Percentiles rank a stretch among this genome's conserved stretches.
Conservation (phyloP, 495 filamentous ascomycete genomes). For the Penicillium roqueforti region DNA sequence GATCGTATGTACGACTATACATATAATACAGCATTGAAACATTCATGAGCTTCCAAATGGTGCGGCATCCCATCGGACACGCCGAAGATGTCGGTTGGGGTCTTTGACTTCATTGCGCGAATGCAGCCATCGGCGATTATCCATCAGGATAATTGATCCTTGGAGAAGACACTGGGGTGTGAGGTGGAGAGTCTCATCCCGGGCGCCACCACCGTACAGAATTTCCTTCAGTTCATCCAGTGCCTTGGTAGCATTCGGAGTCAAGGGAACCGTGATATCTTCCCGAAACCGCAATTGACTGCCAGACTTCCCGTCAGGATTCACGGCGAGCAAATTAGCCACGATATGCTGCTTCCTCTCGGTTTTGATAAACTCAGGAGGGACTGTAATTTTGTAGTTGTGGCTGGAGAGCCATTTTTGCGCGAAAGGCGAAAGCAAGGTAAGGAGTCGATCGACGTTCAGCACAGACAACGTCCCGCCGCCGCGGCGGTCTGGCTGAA, state of each 20-base stretch:
- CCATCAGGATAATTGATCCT: constrained; percentile 32
- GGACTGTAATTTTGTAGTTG: constrained; percentile 29
- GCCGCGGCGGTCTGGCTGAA: no score
- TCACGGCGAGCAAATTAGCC: constrained; percentile 18
- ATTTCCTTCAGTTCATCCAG: constrained; percentile 24
- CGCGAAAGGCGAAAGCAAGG: constrained; percentile 18
- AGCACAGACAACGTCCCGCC: no score
- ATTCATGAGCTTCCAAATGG: constrained; percentile 7
- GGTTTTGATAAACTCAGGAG: not conserved
- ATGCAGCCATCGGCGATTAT: constrained; percentile 40
- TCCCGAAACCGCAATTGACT: constrained; percentile 27
- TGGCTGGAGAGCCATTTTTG: constrained; percentile 14
- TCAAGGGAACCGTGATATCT: constrained; percentile 28
- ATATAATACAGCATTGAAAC: not conserved
- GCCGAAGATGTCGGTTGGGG: constrained; percentile 30
- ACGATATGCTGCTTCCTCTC: constrained; percentile 12
- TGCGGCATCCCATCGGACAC: constrained; percentile 34
- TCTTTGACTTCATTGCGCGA: constrained; percentile 34
- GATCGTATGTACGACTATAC: no score
- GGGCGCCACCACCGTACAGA: not conserved
- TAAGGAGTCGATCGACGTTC: constrained; percentile 9
- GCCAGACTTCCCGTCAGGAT: not conserved
- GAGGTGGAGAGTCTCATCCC: constrained; percentile 16
- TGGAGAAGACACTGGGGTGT: constrained; percentile 19
- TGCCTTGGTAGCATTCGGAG: constrained; percentile 16